These are phyloP conservation scores for Tripidium arundinaceum DNA, from an alignment of 202 grass and related monocot genomes.

Conservation along the genomic window DNA sequence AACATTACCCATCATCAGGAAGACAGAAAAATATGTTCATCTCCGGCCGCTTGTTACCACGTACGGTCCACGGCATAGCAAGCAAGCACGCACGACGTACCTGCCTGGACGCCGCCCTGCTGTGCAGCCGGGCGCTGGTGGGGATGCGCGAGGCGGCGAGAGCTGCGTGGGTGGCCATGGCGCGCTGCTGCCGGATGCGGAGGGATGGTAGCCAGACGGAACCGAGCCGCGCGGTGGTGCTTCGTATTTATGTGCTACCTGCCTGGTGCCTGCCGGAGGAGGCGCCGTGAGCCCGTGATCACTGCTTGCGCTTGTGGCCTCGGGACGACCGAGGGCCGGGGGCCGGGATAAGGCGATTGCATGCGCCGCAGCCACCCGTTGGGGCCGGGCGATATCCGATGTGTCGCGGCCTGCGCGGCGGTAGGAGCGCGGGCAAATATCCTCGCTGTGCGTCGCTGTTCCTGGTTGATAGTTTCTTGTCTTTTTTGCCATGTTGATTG, in stretches of 20 bases:
- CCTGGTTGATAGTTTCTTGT: not conserved
- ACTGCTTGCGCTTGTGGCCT: constrained; percentile 27
- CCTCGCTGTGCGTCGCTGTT: not conserved
- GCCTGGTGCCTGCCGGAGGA: not conserved
- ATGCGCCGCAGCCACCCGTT: constrained; percentile 52
- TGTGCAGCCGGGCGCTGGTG: constrained; percentile 38
- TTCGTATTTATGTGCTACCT: constrained; percentile 17
- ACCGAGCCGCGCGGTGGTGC: not conserved
- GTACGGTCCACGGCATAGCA: not conserved
- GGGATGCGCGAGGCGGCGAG: constrained; percentile 70
- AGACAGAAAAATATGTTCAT: not conserved
- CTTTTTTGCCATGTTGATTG: not conserved
- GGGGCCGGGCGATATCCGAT: not conserved
- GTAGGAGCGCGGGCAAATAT: not conserved
- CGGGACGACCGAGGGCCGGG: too few species aligned
- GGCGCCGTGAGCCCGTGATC: constrained; percentile 18
- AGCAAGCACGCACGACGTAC: not conserved
- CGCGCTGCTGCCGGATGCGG: constrained; percentile 18
- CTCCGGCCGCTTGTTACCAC: not conserved
- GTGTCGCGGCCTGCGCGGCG: not conserved
- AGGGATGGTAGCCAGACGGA: constrained; percentile 11
- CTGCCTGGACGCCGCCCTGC: constrained; percentile 43
- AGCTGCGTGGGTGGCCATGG: constrained; percentile 71
- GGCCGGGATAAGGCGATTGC: constrained; percentile 48
- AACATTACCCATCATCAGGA: not conserved